phyloP scores from a whole-genome alignment of 345 rosid species.

The Cardamine occulta region DNA sequence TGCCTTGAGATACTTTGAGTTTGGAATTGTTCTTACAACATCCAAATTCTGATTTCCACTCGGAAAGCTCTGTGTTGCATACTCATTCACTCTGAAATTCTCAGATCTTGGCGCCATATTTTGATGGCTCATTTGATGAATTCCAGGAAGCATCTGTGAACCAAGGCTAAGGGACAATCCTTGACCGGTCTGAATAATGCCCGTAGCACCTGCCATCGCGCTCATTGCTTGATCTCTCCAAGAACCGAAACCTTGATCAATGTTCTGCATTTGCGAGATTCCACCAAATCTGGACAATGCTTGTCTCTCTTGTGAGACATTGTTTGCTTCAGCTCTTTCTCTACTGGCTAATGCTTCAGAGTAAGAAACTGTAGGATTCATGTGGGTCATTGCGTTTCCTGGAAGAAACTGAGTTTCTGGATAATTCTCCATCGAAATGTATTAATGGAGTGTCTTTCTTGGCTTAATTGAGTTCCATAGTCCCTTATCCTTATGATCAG shows the following conservation, averaged over 20 bases:
- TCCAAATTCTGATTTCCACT: conserved; percentile 36
- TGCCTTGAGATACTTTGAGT: conserved; percentile 85
- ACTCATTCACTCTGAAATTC: conserved; percentile 60
- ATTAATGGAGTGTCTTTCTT: conserved; percentile 53
- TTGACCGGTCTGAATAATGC: conserved; percentile 59
- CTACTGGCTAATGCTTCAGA: conserved; percentile 42
- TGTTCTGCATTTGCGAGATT: conserved; percentile 56
- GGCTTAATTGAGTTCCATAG: conserved; percentile 46
- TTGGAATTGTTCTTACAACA: conserved; percentile 62
- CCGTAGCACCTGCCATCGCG: conserved; percentile 49
- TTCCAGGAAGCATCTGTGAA: conserved; percentile 62
- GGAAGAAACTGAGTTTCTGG: conserved; percentile 16
- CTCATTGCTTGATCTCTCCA: conserved; percentile 63
- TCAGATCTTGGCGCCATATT: conserved; percentile 41
- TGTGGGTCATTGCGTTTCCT: conserved; percentile 32
- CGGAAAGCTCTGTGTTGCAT: conserved; percentile 58
- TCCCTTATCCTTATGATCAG: conserved; percentile 50
- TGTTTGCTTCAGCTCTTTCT: conserved; percentile 46
- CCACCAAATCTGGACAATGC: conserved; percentile 62
- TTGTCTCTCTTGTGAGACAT: conserved; percentile 63
- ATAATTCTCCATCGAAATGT: conserved; percentile 39
- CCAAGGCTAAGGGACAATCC: conserved; percentile 83
- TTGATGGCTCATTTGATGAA: conserved; percentile 28
- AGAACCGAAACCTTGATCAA: conserved; percentile 54
- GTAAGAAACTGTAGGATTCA: conserved; percentile 40